Base-by-base conservation (phyloP, 768 basidiomycete species). In the Russula virescens region DNA sequence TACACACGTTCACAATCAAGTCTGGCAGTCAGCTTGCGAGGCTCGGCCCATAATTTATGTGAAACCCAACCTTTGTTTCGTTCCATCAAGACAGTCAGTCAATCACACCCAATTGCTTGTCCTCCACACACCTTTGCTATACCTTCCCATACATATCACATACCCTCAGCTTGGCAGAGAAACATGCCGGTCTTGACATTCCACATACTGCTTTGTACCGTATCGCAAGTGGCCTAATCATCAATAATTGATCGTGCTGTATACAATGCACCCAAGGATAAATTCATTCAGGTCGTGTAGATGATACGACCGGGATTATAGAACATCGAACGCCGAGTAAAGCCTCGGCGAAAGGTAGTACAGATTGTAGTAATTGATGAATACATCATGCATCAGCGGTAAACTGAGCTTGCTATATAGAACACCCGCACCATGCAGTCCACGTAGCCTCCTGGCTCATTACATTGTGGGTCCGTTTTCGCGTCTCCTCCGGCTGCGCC, bases 401-500 rank as follows among this genome's bases (percentile, higher is more conserved):
- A 52, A 38, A 51, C 47, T 35, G 47, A 52, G 60, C 34, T 47
- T 40, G 50, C 38, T 34, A 6, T 40, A 42, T 35, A 59, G 35
- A 46, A 66, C 55, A 16, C 9, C 43, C 54, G 42, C 60, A 61
- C 51, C 42, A 54, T 55, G 58, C 54, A 48, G 45, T 42, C 34
- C 16, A 23, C 42, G 23, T 48, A 53, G 49, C 45, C 26, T 50
- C 11, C 28, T 10, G 7, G 25, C 26, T 38, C n/a, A 26, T 25
- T 21, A 16, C 57, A 35, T 56, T 43, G 65, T 28, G 65, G n/a
- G 45, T 5, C 42, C 60, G 23, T 23, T 57, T 81, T 72, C 80
- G 79, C 73, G 86, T 78, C 72, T 65, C 47, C 82, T 76, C 65
- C 78, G 79, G 61, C 85, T 79, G 62, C 83, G 83, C 72, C 88